phyloP scores from a whole-genome alignment of 2,329 filamentous ascomycete species.

The Aspergillus neotritici region DNA sequence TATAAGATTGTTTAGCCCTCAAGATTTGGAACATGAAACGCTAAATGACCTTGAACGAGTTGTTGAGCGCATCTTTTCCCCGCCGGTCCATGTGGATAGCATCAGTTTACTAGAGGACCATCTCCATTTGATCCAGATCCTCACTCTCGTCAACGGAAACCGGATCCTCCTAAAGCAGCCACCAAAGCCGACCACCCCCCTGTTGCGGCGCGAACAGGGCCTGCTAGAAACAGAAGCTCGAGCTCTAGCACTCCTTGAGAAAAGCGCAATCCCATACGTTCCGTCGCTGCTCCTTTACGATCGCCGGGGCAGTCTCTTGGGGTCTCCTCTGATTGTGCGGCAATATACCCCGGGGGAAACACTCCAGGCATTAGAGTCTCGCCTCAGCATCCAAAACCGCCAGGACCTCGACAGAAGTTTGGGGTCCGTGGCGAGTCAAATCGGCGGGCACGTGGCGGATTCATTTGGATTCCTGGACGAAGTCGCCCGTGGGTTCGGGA shows the following conservation, averaged over 20 bases:
- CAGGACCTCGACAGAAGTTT: conserved; percentile 33
- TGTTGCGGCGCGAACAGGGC: conserved; percentile 37
- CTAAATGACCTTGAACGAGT: conserved; percentile 22
- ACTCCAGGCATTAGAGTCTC: conserved; percentile 26
- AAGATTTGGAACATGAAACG: conserved; percentile 12
- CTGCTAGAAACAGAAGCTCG: conserved; percentile 38
- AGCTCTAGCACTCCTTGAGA: conserved; percentile 33
- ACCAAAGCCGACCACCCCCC: conserved; percentile 29
- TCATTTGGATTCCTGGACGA: conserved; percentile 48
- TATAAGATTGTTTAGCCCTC: conserved; percentile 2
- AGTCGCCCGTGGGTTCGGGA: conserved; percentile 43
- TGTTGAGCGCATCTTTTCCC: conserved; percentile 29
- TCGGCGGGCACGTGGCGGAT: conserved; percentile 43
- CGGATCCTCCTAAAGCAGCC: conserved; percentile 35
- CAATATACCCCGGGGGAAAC: conserved; percentile 32
- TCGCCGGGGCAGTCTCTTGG: conserved; percentile 20
- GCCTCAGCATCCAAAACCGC: conserved; percentile 26
- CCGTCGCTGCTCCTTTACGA: conserved; percentile 37
- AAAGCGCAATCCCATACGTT: conserved; percentile 29
- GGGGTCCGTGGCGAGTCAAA: conserved; percentile 33
- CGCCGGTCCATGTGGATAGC: conserved; percentile 24
- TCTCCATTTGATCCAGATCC: conserved; percentile 31
- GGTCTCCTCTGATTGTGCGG: conserved; percentile 34
- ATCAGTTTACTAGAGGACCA: conserved; percentile 24
- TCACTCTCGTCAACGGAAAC: conserved; percentile 35